Evolutionary conservation across 306 rosid species (phyloP).

Genomic region (Benincasa hispida): DNA sequence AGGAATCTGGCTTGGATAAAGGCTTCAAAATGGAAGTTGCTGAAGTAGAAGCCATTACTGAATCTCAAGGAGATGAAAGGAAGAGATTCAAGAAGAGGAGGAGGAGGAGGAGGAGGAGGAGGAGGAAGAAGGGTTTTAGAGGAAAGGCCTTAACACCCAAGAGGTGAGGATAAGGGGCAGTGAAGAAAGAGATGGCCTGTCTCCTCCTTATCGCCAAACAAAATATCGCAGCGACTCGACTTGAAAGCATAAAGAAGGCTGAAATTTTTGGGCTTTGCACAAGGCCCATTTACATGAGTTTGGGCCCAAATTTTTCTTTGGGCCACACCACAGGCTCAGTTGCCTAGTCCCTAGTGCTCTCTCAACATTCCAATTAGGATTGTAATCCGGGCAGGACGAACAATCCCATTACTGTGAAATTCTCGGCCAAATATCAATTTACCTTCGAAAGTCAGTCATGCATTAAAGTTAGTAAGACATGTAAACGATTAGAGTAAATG

Average conservation of each 20-base stretch:
- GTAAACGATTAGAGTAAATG: too few relatives aligned
- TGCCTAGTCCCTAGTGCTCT: not conserved
- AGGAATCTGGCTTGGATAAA: slow-evolving; percentile 44
- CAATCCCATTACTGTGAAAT: too few relatives aligned
- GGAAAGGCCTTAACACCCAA: not conserved
- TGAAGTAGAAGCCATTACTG: slow-evolving; percentile 33
- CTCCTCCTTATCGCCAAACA: not conserved
- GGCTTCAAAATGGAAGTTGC: slow-evolving; percentile 32
- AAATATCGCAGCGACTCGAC: not conserved
- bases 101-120: not conserved
- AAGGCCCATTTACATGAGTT: not conserved
- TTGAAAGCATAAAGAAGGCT: too few relatives aligned
- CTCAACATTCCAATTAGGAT: too few relatives aligned
- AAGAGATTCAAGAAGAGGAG: too few relatives aligned
- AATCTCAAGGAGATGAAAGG: not conserved
- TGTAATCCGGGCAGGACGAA: fast-evolving
- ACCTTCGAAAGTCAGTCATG: too few relatives aligned
- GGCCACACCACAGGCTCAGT: not conserved
- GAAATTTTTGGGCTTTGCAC: not conserved
- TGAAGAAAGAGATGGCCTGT: not conserved
- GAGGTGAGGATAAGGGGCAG: slow-evolving; percentile 1
- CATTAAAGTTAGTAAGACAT: too few relatives aligned
- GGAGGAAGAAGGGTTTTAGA: slow-evolving; percentile 17
- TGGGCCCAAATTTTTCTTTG: not conserved
- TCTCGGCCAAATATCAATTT: too few relatives aligned